A percentile compares a stretch with the other conserved stretches of the same genome.
These are phyloP conservation scores for Logfia minima DNA, from an alignment of 129 eudicot species.

Conservation along the genomic window DNA sequence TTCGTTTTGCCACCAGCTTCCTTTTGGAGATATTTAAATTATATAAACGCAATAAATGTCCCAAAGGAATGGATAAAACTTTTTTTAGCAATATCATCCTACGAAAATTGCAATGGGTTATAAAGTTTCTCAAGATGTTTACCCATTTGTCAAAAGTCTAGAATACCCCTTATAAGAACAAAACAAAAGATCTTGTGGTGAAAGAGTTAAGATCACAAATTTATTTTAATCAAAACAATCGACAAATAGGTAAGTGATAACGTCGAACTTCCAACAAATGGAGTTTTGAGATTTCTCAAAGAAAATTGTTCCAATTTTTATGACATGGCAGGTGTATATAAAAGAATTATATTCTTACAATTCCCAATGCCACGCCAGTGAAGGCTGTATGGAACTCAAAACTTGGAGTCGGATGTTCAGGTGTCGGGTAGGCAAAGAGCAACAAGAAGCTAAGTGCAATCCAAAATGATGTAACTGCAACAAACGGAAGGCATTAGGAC, in stretches of 20 bases:
- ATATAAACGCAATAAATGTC: not conserved
- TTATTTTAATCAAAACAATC: not conserved
- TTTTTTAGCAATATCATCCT: not conserved
- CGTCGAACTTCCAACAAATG: too few relatives aligned
- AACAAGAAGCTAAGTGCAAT: slow-evolving; percentile 79
- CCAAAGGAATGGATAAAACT: not conserved
- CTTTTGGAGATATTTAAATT: too few relatives aligned
- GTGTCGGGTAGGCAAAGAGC: slow-evolving; percentile 95
- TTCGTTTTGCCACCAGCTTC: not conserved
- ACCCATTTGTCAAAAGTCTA: not conserved
- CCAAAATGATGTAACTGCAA: slow-evolving; percentile 88
- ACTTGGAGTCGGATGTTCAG: slow-evolving; percentile 91
- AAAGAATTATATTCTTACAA: slow-evolving; percentile 53
- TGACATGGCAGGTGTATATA: not conserved
- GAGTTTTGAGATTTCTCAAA: not conserved
- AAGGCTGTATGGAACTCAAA: slow-evolving; percentile 93
- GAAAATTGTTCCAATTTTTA: not conserved
- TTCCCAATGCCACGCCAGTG: slow-evolving; percentile 90
- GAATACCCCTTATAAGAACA: not conserved
- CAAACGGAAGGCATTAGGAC: slow-evolving; percentile 6
- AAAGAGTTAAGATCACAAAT: not conserved
- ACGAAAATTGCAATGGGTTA: not conserved
- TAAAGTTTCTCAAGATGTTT: not conserved
- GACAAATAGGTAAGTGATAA: not conserved
- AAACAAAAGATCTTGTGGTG: not conserved